Percentiles rank a stretch among this genome's conserved stretches.
These are phyloP conservation scores for Boletus subparvulus DNA, from an alignment of 768 basidiomycete genomes.

Conservation along the genomic window DNA sequence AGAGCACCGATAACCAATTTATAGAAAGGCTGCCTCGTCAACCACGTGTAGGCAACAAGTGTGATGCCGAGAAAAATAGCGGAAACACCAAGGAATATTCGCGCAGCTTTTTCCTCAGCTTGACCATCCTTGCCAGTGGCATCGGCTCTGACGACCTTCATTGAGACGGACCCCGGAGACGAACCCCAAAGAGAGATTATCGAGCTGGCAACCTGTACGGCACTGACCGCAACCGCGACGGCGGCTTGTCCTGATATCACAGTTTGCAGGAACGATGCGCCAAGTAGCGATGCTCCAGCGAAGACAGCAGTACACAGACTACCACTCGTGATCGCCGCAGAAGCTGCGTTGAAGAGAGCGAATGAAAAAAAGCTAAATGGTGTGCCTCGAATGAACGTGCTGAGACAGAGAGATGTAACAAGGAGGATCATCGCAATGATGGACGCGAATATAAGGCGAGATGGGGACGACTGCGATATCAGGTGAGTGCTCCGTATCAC, in stretches of 20 bases:
- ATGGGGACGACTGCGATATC: conserved; percentile 53
- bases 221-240: conserved; percentile 77
- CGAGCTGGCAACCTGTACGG: conserved; percentile 70
- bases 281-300: conserved; percentile 81
- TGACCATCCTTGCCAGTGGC: conserved; percentile 37
- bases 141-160: conserved; percentile 18
- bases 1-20: conserved; percentile 49
- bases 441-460: conserved; percentile 53
- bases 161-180: conserved; percentile 27
- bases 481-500: conserved; percentile 2
- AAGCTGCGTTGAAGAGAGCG: conserved; percentile 57
- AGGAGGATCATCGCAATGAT: conserved; percentile 53
- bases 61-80: conserved; percentile 60
- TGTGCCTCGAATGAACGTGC: conserved; percentile 57
- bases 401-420: conserved; percentile 59
- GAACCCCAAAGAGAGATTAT: conserved; percentile 53
- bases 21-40: conserved; percentile 61
- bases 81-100: conserved; percentile 71
- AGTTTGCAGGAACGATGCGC: conserved; percentile 66
- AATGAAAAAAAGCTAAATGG: conserved; percentile 63
- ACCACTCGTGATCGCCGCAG: conserved; percentile 61
- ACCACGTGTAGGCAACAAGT: conserved; percentile 52
- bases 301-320: conserved; percentile 78
- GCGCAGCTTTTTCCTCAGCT: conserved; percentile 68
- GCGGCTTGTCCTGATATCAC: conserved; percentile 86